phyloP scores from a whole-genome alignment of 2,329 filamentous ascomycete species.

The Diplodia corticola region DNA sequence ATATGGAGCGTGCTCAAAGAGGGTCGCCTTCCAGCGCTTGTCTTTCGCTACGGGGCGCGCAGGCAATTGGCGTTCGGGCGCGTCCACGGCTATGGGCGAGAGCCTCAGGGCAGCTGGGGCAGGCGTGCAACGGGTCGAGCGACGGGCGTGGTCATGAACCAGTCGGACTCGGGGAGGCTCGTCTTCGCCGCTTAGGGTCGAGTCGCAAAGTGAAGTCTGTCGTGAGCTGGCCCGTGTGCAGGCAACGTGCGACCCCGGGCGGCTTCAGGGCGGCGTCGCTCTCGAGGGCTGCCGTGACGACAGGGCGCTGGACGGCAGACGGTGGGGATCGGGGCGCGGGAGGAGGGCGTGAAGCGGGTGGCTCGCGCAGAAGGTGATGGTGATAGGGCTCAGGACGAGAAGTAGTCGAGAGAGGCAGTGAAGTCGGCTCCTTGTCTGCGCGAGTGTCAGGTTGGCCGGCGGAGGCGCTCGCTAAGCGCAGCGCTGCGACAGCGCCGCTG shows the following conservation, averaged over 20 bases:
- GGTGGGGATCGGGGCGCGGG: background rate
- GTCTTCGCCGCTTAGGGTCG: conserved; percentile 1
- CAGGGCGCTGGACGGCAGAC: background rate
- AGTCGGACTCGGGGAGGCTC: background rate
- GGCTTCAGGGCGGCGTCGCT: conserved; percentile 6
- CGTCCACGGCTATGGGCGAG: conserved; percentile 4
- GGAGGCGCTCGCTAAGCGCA: conserved; percentile 1
- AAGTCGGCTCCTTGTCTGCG: background rate
- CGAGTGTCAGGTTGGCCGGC: conserved; percentile 12
- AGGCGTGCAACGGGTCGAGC: background rate
- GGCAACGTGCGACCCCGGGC: conserved; percentile 18
- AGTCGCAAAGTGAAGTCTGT: conserved; percentile 22
- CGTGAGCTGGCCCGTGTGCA: conserved; percentile 23
- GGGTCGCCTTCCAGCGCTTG: conserved; percentile 19
- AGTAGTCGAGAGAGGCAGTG: conserved; percentile 2
- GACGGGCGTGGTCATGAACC: background rate
- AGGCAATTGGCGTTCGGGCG: conserved; percentile 15
- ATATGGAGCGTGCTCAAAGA: conserved; percentile 11
- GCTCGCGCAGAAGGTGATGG: background rate
- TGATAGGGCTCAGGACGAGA: background rate
- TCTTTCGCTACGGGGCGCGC: conserved; percentile 8
- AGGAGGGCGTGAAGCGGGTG: background rate
- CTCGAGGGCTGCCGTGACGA: conserved; percentile 1
- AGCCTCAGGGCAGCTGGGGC: conserved; percentile 1
- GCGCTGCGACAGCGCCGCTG: conserved; percentile 10